phyloP scores from a whole-genome alignment of 2,329 filamentous ascomycete genomes.

The Endothia cerciana region DNA sequence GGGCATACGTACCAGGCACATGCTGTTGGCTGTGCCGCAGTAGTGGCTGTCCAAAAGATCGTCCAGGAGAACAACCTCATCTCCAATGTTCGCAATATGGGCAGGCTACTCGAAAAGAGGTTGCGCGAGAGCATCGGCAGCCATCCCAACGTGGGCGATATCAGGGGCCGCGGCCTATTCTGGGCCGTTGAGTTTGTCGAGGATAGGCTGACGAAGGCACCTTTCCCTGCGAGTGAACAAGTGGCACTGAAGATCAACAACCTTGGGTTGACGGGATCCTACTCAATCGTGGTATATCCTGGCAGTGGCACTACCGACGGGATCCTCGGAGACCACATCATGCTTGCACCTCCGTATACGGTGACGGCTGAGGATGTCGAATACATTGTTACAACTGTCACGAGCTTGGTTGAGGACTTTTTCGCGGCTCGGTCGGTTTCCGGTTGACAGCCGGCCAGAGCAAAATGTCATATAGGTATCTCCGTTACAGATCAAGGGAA shows the following conservation, averaged over 20 bases:
- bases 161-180: constrained; percentile 49
- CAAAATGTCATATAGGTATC: not conserved
- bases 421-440: constrained; percentile 36
- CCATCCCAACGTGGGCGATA: constrained; percentile 47
- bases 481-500: not conserved
- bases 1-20: constrained; percentile 60
- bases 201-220: constrained; percentile 39
- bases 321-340: constrained; percentile 67
- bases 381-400: constrained; percentile 55
- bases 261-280: constrained; percentile 37
- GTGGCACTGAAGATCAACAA: constrained; percentile 41
- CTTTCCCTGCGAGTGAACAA: constrained; percentile 40
- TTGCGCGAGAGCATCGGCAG: constrained; percentile 37
- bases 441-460: not conserved
- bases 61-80: constrained; percentile 42
- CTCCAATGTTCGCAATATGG: constrained; percentile 40
- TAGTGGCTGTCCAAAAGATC: constrained; percentile 46
- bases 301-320: constrained; percentile 65
- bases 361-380: constrained; percentile 60
- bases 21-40: constrained; percentile 44
- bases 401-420: constrained; percentile 55
- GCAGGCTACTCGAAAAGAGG: constrained; percentile 35
- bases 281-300: constrained; percentile 60
- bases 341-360: constrained; percentile 72
- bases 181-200: constrained; percentile 49